Percentiles rank a stretch among this genome's conserved stretches.
Conservation (phyloP, 306 rosid genomes). For the Styphnolobium japonicum region DNA sequence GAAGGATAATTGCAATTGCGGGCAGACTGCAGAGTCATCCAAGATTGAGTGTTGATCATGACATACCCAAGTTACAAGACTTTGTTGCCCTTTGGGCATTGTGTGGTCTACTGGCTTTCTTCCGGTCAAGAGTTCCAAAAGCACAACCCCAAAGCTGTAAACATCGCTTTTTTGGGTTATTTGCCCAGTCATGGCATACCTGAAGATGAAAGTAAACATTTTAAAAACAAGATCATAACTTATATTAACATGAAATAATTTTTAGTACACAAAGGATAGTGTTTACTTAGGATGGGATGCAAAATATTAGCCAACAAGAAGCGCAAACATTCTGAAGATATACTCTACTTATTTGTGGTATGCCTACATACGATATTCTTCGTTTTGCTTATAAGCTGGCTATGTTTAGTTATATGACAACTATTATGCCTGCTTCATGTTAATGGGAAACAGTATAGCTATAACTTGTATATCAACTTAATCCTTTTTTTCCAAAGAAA, state of each 20-base stretch:
- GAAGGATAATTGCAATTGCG: neutral
- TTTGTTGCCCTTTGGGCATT: conserved; percentile 99
- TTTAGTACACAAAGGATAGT: neutral
- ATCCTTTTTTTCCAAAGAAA: neutral
- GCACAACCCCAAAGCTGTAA: conserved; percentile 98
- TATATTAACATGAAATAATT: neutral
- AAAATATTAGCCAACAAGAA: neutral
- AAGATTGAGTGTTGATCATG: neutral
- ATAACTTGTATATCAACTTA: neutral
- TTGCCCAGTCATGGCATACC: conserved; percentile 99
- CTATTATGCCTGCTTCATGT: neutral
- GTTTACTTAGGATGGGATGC: neutral
- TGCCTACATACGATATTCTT: neutral
- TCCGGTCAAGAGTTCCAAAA: conserved; percentile 90
- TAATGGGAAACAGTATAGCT: neutral
- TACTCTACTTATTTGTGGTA: neutral
- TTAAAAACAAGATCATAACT: neutral
- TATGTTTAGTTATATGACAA: neutral
- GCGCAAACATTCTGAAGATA: neutral
- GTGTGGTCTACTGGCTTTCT: conserved; percentile 98
- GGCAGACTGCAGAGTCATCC: neutral
- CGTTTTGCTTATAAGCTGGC: neutral
- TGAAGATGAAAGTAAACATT: conserved; percentile 29
- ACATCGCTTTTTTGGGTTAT: conserved; percentile 97
- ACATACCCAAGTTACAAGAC: conserved; percentile 98